Base-by-base conservation (phyloP, 1,139 yeast genomes). In the Blastobotrys aristatus region DNA sequence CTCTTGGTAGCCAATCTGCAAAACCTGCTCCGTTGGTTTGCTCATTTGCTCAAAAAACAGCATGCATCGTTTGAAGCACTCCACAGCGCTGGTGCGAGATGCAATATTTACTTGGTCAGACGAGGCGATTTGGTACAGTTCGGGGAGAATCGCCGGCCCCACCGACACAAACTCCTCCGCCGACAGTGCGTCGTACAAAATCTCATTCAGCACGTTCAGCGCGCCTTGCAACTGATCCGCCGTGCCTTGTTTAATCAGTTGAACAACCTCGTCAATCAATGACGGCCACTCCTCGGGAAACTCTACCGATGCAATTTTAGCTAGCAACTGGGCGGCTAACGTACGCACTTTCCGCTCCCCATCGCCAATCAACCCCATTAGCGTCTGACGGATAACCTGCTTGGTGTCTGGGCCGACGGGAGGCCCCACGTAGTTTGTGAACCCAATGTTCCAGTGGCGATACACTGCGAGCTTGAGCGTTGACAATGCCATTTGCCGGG, bases 211-310 rank as follows among this genome's bases (percentile, higher is more conserved):
- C 17, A 89, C 81, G 1, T 77, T 66, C 49, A 90, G 65, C 0
- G 90, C 88, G 7, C 95, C 95, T 37, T 82, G 66, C 30, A 79
- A 44, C 14, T 30, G 41, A 6, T 43, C 36, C 11, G 40, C 3
- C 2, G 29, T 13, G 4, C 44, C 39, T 24, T 34, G 32, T 14
- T 22, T 17, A 14, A 30, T 21, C 18, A 36, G 8, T 64, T 67
- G 57, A 58, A 79, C 78, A 43, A 85, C 62, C 13, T 65, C 60
- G 18, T 69, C 67, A 50, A 90, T 63, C 41, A 92, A 70, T 27
- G 73, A 75, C 0, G 97, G 96, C 97, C 97, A 92, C 61, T 88
- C 95, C 59, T 92, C 97, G 0, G 98, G 98, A 61, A 79, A 90
- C 60, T 92, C 98, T 1, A 83, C 85, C 1, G 87, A 84, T 0